Evolutionary conservation across 139 green algal species (phyloP), one percentile per base, ranked within the genome.

Genomic region (Dunaliella primolecta): DNA sequence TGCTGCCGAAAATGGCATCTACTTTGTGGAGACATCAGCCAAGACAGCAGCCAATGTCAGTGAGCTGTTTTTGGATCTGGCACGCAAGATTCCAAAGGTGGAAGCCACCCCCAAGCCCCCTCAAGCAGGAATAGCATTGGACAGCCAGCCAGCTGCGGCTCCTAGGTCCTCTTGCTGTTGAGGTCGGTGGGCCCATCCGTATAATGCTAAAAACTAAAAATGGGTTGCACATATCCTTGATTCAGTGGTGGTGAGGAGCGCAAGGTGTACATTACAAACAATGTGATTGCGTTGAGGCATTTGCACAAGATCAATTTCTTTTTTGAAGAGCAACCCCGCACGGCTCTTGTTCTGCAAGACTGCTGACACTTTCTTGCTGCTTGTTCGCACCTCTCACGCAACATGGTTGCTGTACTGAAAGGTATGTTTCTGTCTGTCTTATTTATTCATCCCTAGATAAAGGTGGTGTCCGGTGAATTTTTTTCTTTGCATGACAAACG

Each of bases 41-140:
- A 99, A 98, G 90, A 95, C 93, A 34, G 94, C 94, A 57, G 88
- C 90, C 0, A 98, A 98, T 85, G 96, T 99, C 21, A 91, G 91
- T 36, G 91, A 96, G 82, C 80, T 98, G 36, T 98, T 98, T 82
- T 84, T 91, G 33, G 93, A 96, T 33, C 91, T 98, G 75, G 95
- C 94, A 29, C 85, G 84, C n/a, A 93, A 92, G 82, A 88, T 96
- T 30, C 93, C 93, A 29, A 91, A 90, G 85, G 85, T 89, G 15
- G 83, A 90, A 57, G 82, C 83, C 11, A 23, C 84, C 3, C 82
- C 83, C 21, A 74, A 64, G 37, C 84, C 78, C 21, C 78, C 79
- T 23, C 80, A 83, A 23, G 81, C 74, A 1, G 85, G 83, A 46
- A 88, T 88, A 32, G 84, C 86, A 21, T 70, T 88, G 27, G 33